Evolutionary conservation across 257 asterid species (phyloP).

Genomic region (Penstemon barbatus): DNA sequence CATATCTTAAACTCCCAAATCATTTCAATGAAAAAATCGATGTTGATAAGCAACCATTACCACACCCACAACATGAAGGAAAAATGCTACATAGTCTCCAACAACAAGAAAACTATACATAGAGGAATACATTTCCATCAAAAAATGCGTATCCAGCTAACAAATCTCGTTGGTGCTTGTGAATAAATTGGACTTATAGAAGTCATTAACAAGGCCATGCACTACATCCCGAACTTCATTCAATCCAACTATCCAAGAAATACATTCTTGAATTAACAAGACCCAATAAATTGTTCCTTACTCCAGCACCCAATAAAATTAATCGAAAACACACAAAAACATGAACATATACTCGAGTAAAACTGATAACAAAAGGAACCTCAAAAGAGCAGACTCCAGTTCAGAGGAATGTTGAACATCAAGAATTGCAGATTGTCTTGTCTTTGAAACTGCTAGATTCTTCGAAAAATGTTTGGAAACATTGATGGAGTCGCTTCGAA

Average conservation of each 20-base stretch:
- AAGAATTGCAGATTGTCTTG: conserved; percentile 57
- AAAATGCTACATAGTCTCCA: conserved; percentile 2
- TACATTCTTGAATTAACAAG: too few relatives aligned
- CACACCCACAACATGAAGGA: not conserved
- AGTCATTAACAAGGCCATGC: conserved; percentile 10
- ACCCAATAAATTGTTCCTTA: not conserved
- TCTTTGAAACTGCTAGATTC: conserved; percentile 31
- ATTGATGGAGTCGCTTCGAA: conserved; percentile 29
- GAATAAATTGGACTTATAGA: not conserved
- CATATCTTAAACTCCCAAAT: conserved; percentile 4
- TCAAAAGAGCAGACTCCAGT: conserved; percentile 68
- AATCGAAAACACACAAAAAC: not conserved
- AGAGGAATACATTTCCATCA: too few relatives aligned
- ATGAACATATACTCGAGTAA: not conserved
- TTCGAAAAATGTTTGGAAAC: conserved; percentile 29
- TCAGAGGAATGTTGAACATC: conserved; percentile 71
- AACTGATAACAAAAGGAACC: conserved; percentile 38
- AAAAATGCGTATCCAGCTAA: not conserved
- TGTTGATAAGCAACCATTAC: not conserved
- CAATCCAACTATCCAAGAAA: not conserved
- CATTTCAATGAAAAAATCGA: not conserved
- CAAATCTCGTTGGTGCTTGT: not conserved
- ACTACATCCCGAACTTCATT: not conserved
- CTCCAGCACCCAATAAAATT: not conserved
- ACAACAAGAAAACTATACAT: not conserved